Conservation (phyloP, 768 basidiomycete genomes). For the Scleroderma citrinum region DNA sequence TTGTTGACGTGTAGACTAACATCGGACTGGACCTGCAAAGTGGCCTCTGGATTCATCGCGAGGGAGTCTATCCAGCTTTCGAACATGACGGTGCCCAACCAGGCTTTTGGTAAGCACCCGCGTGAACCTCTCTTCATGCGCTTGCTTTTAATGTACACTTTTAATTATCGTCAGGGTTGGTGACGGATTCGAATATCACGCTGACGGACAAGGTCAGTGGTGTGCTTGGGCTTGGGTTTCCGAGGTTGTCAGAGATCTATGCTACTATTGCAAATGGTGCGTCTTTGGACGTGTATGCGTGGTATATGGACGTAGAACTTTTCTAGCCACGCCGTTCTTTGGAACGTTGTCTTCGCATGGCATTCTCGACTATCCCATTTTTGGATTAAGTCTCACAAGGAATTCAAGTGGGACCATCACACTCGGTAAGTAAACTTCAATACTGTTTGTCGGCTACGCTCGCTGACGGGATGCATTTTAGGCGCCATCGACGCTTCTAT, state of each 20-base stretch:
- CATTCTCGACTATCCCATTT: constrained; percentile 65
- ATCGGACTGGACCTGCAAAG: too few species aligned
- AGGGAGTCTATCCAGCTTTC: constrained; percentile 54
- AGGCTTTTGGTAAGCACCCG: constrained; percentile 68
- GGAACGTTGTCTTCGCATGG: constrained; percentile 56
- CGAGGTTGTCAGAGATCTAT: constrained; percentile 61
- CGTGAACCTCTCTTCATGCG: background rate
- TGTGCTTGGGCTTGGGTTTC: constrained; percentile 70
- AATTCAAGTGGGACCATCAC: constrained; percentile 58
- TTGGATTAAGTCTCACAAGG: constrained; percentile 60
- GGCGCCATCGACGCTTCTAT: constrained; percentile 74
- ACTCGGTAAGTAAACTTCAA: constrained; percentile 39
- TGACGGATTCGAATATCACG: constrained; percentile 57
- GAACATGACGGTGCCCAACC: constrained; percentile 54
- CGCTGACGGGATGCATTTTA: constrained; percentile 23
- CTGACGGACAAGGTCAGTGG: constrained; percentile 63
- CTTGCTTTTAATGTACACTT: background rate
- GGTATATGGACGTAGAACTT: background rate
- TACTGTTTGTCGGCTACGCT: background rate
- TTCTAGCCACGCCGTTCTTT: constrained; percentile 63
- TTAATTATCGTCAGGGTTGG: constrained; percentile 41
- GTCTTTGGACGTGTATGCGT: constrained; percentile 6
- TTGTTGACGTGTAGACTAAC: background rate
- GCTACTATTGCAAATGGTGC: constrained; percentile 42
- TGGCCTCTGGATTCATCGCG: constrained; percentile 64